Base-by-base conservation (phyloP, 495 filamentous ascomycete species). In the Bathelium albidoporum region DNA sequence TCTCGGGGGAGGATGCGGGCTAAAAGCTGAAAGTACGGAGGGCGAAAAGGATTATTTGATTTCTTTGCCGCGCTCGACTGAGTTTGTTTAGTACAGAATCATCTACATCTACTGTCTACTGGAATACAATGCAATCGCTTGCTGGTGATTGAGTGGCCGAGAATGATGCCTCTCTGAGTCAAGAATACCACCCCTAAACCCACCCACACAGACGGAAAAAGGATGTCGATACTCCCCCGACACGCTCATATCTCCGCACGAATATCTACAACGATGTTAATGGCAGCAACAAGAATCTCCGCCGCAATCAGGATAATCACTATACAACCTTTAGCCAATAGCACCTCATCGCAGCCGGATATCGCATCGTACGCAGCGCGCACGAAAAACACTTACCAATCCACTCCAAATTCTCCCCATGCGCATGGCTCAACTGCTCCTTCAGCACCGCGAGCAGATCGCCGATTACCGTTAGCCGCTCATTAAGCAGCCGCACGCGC, bases 221-320 rank as follows among this genome's bases (percentile, higher is more conserved):
- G 18, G n/a, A 7, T 14, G 12, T 44, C 20, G n/a, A 32, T 61
- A 14, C 1, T 5, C 26, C 88, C 4, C 44, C 22, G 5, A 41
- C 44, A 26, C 24, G 4, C 24, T 55, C 49, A 55, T 3, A 90
- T 82, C 26, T 89, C 90, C 32, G 91, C 95, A 72, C 92, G 91
- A 61, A 98, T 72, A 78, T 98, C 94, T 12, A 98, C 95, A 32
- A 95, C 81, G 59, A 98, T 97, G 75, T 98, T 98, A 62, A 97
- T 87, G 14, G 86, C 88, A 0, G 95, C 94, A 18, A 98, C 94
- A 2, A 97, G 75, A 70, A 98, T 97, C 72, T 98, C 94, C 0
- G 91, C 91, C 12, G 91, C 93, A 70, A 98, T 97, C 60, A 98
- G 85, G 16, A 97, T 81, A 64, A 98, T 97, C 43, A 98, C 91